Evolutionary conservation across 306 rosid genomes (phyloP).

Genomic region (Inga laurina): DNA sequence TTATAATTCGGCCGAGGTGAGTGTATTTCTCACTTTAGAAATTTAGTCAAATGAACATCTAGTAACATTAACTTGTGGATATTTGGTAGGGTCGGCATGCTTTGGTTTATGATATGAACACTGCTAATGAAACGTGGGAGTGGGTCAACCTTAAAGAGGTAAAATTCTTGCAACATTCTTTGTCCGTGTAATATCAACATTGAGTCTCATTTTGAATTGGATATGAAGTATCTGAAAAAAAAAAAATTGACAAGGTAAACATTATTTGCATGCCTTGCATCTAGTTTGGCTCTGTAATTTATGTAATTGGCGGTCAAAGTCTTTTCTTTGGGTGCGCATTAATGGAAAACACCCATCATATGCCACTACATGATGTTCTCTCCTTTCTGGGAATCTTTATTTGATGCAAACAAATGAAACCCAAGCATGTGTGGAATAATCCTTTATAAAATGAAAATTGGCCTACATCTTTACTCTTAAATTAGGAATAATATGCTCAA

Average conservation of each 20-base stretch:
- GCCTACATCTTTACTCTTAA: slow-evolving; percentile 15
- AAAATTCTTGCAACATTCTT: slow-evolving; percentile 9
- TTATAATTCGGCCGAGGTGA: slow-evolving; percentile 60
- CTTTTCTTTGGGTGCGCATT: background rate
- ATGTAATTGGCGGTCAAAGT: slow-evolving; percentile 6
- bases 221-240: background rate
- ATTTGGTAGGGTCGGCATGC: slow-evolving; percentile 69
- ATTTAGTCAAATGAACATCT: slow-evolving; percentile 7
- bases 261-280: background rate
- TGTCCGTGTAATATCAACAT: background rate
- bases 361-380: background rate
- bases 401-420: slow-evolving; percentile 21
- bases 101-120: slow-evolving; percentile 72
- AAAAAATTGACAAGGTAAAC: background rate
- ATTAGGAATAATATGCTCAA: background rate
- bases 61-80: background rate
- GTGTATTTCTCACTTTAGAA: slow-evolving; percentile 13
- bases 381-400: background rate
- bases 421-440: background rate
- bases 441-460: slow-evolving; percentile 15
- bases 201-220: slow-evolving; percentile 9
- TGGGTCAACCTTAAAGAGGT: slow-evolving; percentile 92
- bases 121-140: slow-evolving; percentile 80
- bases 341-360: background rate
- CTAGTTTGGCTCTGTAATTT: slow-evolving; percentile 12